Base-by-base conservation (phyloP, 2,329 filamentous ascomycete species). In the Aspergillus texensis region DNA sequence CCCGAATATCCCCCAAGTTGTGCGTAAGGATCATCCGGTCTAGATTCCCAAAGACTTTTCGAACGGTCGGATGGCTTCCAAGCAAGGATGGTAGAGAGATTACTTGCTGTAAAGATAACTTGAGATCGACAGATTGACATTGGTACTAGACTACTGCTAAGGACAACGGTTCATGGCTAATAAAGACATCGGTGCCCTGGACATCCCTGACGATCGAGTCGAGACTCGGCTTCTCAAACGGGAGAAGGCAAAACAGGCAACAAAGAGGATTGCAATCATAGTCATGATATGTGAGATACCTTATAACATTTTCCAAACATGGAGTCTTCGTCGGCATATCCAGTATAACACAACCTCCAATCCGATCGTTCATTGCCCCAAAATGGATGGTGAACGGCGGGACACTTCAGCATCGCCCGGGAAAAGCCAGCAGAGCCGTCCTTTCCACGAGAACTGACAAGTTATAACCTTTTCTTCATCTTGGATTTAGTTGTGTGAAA, bases 401-500 rank as follows among this genome's bases (percentile, higher is more conserved):
- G 72, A 75, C 72, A 74, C 75, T 62, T 75, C 75, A 76, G 74
- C 75, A 77, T 72, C 73, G 75, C 75, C 75, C 75, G 72, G 74
- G 74, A 71, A 72, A 65, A 62, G 62, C 58, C 72, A 66, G 71
- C 67, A 70, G 62, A 62, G 62, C 60, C 67, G 59, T 62, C 67
- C 68, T 62, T 64, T 70, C 74, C 71, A 74, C 75, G 75, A 77
- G 75, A 75, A 70, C 75, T 76, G 74, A 72, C 54, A 70, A 75
- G 74, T 65, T 68, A 65, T 65, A 71, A 72, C 72, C 74, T 66
- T 72, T 72, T 77, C 75, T 75, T 77, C 75, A 77, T 77, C 70
- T 77, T 77, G 75, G 75, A 76, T 76, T 77, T 77, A 77, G 75
- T 77, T 77, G 75, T 77, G 75, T 77, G 74, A 77, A 68, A 72